phyloP scores from a whole-genome alignment of 2,329 filamentous ascomycete species.

The Didymella segeticola region DNA sequence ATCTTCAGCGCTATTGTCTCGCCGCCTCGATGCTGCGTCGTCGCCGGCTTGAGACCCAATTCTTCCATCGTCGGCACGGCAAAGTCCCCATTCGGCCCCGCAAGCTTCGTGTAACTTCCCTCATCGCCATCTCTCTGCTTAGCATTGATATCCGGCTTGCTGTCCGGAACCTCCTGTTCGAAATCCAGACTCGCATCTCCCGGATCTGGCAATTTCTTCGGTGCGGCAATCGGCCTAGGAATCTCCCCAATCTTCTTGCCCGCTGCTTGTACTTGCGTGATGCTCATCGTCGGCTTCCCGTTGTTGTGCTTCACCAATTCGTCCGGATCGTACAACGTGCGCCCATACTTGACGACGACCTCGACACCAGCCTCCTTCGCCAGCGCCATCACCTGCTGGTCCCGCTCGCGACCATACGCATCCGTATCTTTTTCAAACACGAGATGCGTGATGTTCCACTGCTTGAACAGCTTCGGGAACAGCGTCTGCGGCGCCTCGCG shows the following conservation, averaged over 20 bases:
- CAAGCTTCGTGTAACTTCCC: constrained; percentile 64
- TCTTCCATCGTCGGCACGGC: constrained; percentile 74
- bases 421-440: constrained; percentile 84
- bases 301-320: constrained; percentile 69
- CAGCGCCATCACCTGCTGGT: constrained; percentile 64
- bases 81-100: constrained; percentile 73
- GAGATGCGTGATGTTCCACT: constrained; percentile 76
- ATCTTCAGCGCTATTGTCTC: constrained; percentile 68
- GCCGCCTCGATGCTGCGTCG: constrained; percentile 73
- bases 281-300: constrained; percentile 77
- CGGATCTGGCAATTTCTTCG: constrained; percentile 67
- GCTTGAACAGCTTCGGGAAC: constrained; percentile 74
- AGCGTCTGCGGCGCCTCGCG: constrained; percentile 75
- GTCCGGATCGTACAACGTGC: constrained; percentile 78
- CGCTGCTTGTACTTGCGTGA: constrained; percentile 66
- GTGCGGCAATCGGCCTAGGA: constrained; percentile 66
- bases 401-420: constrained; percentile 70
- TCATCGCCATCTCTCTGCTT: constrained; percentile 62
- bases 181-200: constrained; percentile 67
- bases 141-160: constrained; percentile 66
- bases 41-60: constrained; percentile 67
- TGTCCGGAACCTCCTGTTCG: constrained; percentile 61
- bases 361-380: constrained; percentile 71
- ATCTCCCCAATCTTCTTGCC: constrained; percentile 69
- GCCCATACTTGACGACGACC: constrained; percentile 68